These are phyloP conservation scores for Amesomyces nigricolor DNA, from an alignment of 2,329 filamentous ascomycete genomes.

Conservation along the genomic window DNA sequence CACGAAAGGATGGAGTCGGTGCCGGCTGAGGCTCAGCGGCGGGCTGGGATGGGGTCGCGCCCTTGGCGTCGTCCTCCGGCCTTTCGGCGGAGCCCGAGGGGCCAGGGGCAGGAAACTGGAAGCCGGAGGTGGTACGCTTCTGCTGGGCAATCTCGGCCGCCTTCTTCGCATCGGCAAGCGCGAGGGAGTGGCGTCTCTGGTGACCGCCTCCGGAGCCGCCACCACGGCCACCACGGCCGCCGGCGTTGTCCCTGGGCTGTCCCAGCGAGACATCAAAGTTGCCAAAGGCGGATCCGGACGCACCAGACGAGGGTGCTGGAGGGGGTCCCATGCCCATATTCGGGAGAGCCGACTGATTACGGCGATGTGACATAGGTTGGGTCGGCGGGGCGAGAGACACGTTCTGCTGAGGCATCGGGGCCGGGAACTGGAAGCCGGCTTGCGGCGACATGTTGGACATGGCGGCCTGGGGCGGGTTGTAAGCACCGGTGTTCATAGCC, in stretches of 20 bases:
- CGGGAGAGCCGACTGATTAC: conserved; percentile 94
- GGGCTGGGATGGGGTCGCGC: conserved; percentile 25
- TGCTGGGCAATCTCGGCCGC: conserved; percentile 94
- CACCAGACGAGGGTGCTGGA: conserved; percentile 85
- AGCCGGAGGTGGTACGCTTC: conserved; percentile 87
- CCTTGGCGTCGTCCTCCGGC: conserved; percentile 47
- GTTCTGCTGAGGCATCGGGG: conserved; percentile 67
- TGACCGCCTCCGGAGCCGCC: conserved; percentile 71
- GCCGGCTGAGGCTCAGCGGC: conserved; percentile 37
- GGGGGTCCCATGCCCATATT: conserved; percentile 66
- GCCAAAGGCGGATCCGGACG: conserved; percentile 71
- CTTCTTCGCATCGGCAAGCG: conserved; percentile 93
- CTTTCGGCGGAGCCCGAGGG: conserved; percentile 56
- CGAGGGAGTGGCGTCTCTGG: conserved; percentile 88
- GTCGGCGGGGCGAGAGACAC: conserved; percentile 69
- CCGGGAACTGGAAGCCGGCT: conserved; percentile 83
- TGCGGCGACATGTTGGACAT: conserved; percentile 75
- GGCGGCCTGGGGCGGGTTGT: conserved; percentile 72
- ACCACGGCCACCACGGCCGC: conserved; percentile 67
- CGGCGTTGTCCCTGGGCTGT: conserved; percentile 61
- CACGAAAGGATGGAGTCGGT: conserved; percentile 42
- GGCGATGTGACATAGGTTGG: conserved; percentile 81
- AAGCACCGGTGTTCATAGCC: conserved; percentile 62
- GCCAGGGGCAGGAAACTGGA: conserved; percentile 83
- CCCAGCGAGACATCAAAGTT: conserved; percentile 64